Base-by-base conservation (phyloP, 352 stramenopile genomes). In the Peronospora destructor region DNA sequence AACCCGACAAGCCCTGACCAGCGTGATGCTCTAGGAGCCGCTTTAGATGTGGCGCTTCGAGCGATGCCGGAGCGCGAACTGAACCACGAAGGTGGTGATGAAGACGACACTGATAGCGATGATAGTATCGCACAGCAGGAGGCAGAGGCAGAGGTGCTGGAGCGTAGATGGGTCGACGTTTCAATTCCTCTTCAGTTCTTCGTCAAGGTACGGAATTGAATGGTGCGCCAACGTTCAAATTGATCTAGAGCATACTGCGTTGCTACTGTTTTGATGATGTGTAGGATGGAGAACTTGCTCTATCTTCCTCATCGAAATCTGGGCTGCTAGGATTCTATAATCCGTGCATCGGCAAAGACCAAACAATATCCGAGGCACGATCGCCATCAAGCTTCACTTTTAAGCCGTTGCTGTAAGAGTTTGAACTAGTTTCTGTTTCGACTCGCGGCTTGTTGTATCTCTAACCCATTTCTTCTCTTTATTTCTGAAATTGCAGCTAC, bases 181-280 rank as follows among this genome's bases (percentile, higher is more conserved):
- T 87, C 81, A 12, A 66, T 85, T 50, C 78, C 81, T 16, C 63
- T 92, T 28, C 78, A 81, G 52, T 92, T 92, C 54, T 89, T 92
- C 40, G 71, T 89, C 23, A 68, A 85, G 39, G 76, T 85, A 66
- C 43, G 50, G 50, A 11, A 26, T 52, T 2, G 4, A 9, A 13
- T 9, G 14, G 3, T 43, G 10, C 34, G 19, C n/a, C 7, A 34
- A 9, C 3, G 11, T 37, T 45, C 23, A 26, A 33, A 30, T 11
- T 29, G 30, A 14, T 26, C 32, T 35, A 30, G n/a, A 48, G 11
- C n/a, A 47, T 49, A 49, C 13, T 46, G 26, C 34, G 10, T 53
- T 47, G 14, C 2, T 34, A 25, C 32, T 52, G 9, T 40, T 36
- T 16, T 34, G 21, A 6, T 32, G 26, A 7, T 2, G 9, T 29